A percentile compares a stretch with the other conserved stretches of the same genome.
Evolutionary conservation across 2,329 filamentous ascomycete genomes (phyloP).

Genomic region (Microascus cirrosus): DNA sequence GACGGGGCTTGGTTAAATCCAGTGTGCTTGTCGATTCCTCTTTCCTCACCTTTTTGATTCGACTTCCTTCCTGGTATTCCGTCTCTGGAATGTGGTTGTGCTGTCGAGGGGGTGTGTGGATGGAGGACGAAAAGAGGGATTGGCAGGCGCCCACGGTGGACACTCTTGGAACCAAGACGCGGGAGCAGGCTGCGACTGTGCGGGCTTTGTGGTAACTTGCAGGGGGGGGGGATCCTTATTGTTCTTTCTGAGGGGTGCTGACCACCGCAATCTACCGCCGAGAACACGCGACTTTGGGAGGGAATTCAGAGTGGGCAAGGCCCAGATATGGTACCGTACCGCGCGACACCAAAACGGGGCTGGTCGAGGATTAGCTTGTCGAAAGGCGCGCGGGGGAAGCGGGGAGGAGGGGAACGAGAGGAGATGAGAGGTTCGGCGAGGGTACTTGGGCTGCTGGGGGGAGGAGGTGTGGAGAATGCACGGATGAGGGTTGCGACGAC

Average conservation of each 20-base stretch:
- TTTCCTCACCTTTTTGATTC: not conserved
- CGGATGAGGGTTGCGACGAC: not conserved
- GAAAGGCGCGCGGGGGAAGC: not conserved
- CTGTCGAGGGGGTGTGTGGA: not conserved
- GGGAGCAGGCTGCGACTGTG: not conserved
- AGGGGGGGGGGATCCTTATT: not conserved
- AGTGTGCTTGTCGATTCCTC: constrained; percentile 1
- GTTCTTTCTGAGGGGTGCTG: not conserved
- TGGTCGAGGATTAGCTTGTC: not conserved
- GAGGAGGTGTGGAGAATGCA: not conserved
- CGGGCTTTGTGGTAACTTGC: not conserved
- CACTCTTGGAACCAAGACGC: not conserved
- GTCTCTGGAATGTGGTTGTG: constrained; percentile 4
- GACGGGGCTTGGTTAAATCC: constrained; percentile 16
- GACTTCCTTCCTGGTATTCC: not conserved
- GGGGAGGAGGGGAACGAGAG: not conserved
- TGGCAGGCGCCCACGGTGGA: not conserved
- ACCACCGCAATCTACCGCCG: not conserved
- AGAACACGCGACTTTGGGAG: not conserved
- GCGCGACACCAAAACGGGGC: not conserved
- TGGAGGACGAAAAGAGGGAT: not conserved
- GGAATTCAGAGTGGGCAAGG: not conserved
- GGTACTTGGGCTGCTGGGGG: not conserved
- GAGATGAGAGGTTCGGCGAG: not conserved
- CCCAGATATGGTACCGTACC: not conserved